Evolutionary conservation across 257 asterid species (phyloP), one percentile per base, ranked within the genome.

Genomic region (Linaria vulgaris): DNA sequence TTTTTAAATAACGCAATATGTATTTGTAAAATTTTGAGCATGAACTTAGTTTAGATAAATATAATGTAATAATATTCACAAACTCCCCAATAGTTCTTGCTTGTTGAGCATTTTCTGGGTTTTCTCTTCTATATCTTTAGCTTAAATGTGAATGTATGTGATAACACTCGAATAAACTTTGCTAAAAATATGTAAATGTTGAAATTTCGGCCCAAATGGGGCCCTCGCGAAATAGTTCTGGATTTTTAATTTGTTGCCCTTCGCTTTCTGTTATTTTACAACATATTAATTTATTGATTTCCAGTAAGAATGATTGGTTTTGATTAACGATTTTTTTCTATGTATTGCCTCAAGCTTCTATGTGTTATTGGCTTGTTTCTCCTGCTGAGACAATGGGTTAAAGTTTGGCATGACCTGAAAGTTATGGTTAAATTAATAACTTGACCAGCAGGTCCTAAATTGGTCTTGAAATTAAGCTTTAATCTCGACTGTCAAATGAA

Each of bases 401-500:
- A 48, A 21, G 45, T 56, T 66, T 59, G 58, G 63, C 71, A 66
- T 67, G 64, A 17, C 65, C 50, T 8, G 23, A 50, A 45, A 56
- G 58, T 23, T 44, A 0, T 44, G 43, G 14, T 12, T 24, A 9
- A 53, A 22, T 10, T 46, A 4, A 17, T 3, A 17, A 13, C 22
- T 22, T 14, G 38, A 70, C 23, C 24, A n/a, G 43, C 24, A n/a
- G 43, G 41, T 64, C 20, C 49, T 64, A 5, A 59, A 25, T 17
- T 52, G 25, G 60, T 51, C 34, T 50, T 43, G 55, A 69, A 62
- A 30, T 62, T 62, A 43, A 19, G 17, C 46, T 17, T 19, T 39
- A n/a, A n/a, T n/a, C n/a, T n/a, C n/a, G n/a, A n/a, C n/a, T n/a
- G n/a, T n/a, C n/a, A n/a, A n/a, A n/a, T n/a, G n/a, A n/a, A n/a